These are phyloP conservation scores for Pestalotiopsis sp. DNA, from an alignment of 2,329 filamentous ascomycete genomes.

Conservation along the genomic window DNA sequence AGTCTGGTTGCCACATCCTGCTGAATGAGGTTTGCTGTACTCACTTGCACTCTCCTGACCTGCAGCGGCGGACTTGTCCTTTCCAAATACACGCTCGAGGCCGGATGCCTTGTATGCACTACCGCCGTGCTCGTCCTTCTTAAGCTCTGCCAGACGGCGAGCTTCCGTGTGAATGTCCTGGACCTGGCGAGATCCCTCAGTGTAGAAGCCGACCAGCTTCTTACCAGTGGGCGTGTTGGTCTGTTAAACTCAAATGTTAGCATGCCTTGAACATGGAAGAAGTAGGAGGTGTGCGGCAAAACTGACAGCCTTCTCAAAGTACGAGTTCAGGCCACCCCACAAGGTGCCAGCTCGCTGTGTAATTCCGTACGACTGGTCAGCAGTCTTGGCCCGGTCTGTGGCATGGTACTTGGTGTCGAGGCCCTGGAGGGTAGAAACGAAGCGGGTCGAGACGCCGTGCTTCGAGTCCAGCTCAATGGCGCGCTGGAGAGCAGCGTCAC, in stretches of 20 bases:
- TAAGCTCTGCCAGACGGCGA: slow-evolving; percentile 82
- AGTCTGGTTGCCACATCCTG: not conserved
- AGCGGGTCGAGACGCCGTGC: slow-evolving; percentile 82
- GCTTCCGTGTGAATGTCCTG: slow-evolving; percentile 94
- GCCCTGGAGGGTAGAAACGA: slow-evolving; percentile 73
- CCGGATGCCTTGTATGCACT: slow-evolving; percentile 63
- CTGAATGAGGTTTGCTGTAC: slow-evolving; percentile 4
- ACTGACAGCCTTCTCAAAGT: slow-evolving; percentile 83
- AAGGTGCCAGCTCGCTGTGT: slow-evolving; percentile 69
- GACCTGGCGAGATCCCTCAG: slow-evolving; percentile 82
- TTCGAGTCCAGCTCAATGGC: slow-evolving; percentile 88
- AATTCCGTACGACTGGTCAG: slow-evolving; percentile 85
- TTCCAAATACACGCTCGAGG: slow-evolving; percentile 60
- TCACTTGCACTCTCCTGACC: slow-evolving; percentile 23
- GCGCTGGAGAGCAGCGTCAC: slow-evolving; percentile 72
- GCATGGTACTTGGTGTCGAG: slow-evolving; percentile 89
- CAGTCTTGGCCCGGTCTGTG: slow-evolving; percentile 79
- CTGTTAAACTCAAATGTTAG: not conserved
- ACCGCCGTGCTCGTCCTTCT: slow-evolving; percentile 67
- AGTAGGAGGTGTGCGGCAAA: not conserved
- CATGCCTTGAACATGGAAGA: too few relatives aligned
- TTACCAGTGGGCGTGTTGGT: slow-evolving; percentile 84
- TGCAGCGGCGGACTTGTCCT: slow-evolving; percentile 40
- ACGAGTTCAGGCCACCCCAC: slow-evolving; percentile 72
- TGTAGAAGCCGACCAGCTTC: slow-evolving; percentile 87